Evolutionary conservation across 495 filamentous ascomycete species (phyloP), one percentile per base, ranked within the genome.

Genomic region (Pseudoneurospora amorphoporcata): DNA sequence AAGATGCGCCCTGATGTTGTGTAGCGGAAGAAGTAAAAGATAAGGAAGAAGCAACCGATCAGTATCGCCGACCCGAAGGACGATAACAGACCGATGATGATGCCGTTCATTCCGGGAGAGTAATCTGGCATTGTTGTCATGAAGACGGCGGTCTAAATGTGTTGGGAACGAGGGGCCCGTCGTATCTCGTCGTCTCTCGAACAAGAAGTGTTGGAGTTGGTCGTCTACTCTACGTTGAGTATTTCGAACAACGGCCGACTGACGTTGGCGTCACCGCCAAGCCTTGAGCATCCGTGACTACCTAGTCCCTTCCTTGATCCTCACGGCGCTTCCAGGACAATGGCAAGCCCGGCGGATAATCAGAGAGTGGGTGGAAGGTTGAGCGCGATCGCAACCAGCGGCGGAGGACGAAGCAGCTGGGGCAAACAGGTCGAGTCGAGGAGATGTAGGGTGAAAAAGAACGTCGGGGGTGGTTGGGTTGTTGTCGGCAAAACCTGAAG

Each of bases 11-110:
- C 95, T 70, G 90, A 90, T 69, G 86, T 88, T 61, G 95, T 98
- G 83, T 97, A 95, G 80, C 90, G 87, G 82, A 98, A 95, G 83
- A 97, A 97, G 82, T 97, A 97, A 77, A 98, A 90, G 78, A 95
- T 83, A 69, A 91, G 88, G 74, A 97, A 90, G 68, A 98, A 85
- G 41, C 94, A 76, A 41, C 91, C 90, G 39, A 97, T 92, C 41
- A 98, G 85, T 8, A 89, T 88, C 10, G 94, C 95, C 45, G 94
- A 96, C 39, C 95, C 95, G 82, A 99, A 97, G 23, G 95, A 95
- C n/a, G 96, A 97, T 68, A 98, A 84, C 77, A 99, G 89, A 73
- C 94, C 95, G 79, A 99, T 98, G 79, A 98, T 84, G 76, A 99
- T 91, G 80, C 96, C 95, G 80, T 92, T 86, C 72, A 86, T 74